phyloP scores from a whole-genome alignment of 345 rosid species.

The Viola odorata region DNA sequence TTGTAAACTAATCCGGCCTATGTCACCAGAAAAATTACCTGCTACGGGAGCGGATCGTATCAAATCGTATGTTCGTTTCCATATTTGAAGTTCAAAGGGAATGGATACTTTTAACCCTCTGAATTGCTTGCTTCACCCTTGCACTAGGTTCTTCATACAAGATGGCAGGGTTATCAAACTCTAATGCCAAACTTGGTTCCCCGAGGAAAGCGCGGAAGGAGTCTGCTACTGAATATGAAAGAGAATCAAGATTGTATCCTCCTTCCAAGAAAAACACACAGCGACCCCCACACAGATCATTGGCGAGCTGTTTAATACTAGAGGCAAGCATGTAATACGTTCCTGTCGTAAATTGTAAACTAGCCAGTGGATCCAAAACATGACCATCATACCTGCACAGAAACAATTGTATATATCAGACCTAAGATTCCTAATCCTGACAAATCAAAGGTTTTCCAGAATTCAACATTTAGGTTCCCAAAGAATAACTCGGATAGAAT shows the following conservation, averaged over 20 bases:
- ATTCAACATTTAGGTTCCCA: too few relatives aligned
- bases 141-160: conserved; percentile 77
- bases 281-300: conserved; percentile 75
- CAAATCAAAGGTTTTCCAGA: too few relatives aligned
- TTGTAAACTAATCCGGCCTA: too few relatives aligned
- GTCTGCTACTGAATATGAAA: conserved; percentile 79
- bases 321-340: conserved; percentile 73
- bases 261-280: conserved; percentile 94
- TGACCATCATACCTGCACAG: conserved; percentile 73
- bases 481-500: too few relatives aligned
- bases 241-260: conserved; percentile 85
- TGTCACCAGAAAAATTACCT: too few relatives aligned
- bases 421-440: too few relatives aligned
- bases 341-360: conserved; percentile 75
- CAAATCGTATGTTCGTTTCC: too few relatives aligned
- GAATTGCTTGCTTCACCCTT: conserved; percentile 66
- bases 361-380: conserved; percentile 85
- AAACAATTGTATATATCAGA: neutral
- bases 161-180: conserved; percentile 73
- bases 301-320: conserved; percentile 71
- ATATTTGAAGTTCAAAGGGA: conserved; percentile 35
- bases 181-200: conserved; percentile 63
- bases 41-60: too few relatives aligned
- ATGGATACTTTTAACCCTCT: conserved; percentile 65
- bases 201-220: conserved; percentile 80